Evolutionary conservation across 495 filamentous ascomycete species (phyloP).

Genomic region (Trichocladium uniseriatum): DNA sequence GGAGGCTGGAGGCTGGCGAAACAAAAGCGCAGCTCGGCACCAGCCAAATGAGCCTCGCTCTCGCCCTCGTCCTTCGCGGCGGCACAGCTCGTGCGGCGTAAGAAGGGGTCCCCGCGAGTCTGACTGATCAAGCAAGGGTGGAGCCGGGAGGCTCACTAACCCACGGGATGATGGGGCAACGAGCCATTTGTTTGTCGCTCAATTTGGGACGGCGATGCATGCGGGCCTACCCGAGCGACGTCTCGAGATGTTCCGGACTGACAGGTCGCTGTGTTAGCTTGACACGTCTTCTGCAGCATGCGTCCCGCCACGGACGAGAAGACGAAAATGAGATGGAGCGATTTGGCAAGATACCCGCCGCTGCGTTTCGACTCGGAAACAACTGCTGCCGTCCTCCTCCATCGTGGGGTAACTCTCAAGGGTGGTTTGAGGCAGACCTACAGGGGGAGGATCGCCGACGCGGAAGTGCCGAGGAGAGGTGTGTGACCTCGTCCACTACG

Average conservation of each 20-base stretch:
- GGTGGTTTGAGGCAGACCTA: background rate
- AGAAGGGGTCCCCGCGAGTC: constrained; percentile 6
- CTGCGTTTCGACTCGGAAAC: background rate
- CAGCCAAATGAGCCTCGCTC: background rate
- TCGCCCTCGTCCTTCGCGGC: constrained; percentile 14
- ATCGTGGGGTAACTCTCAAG: background rate
- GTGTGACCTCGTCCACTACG: constrained; percentile 12
- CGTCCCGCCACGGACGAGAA: too few relatives aligned
- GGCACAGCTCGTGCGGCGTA: constrained; percentile 7
- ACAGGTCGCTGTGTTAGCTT: too few relatives aligned
- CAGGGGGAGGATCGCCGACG: constrained; percentile 6
- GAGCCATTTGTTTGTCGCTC: constrained; percentile 16
- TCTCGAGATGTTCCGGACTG: too few relatives aligned
- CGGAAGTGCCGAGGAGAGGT: constrained; percentile 21
- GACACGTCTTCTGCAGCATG: too few relatives aligned
- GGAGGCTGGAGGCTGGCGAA: too few relatives aligned
- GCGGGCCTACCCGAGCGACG: background rate
- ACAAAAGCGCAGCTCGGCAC: background rate
- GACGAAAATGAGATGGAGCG: too few relatives aligned
- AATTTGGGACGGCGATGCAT: constrained; percentile 5
- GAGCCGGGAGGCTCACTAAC: constrained; percentile 10
- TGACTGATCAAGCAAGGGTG: constrained; percentile 9
- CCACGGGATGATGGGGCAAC: constrained; percentile 10
- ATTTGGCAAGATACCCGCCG: too few relatives aligned
- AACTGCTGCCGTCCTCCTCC: background rate